Base-by-base conservation (phyloP, 139 green algal genomes). In the Chlamydomonas urium region DNA sequence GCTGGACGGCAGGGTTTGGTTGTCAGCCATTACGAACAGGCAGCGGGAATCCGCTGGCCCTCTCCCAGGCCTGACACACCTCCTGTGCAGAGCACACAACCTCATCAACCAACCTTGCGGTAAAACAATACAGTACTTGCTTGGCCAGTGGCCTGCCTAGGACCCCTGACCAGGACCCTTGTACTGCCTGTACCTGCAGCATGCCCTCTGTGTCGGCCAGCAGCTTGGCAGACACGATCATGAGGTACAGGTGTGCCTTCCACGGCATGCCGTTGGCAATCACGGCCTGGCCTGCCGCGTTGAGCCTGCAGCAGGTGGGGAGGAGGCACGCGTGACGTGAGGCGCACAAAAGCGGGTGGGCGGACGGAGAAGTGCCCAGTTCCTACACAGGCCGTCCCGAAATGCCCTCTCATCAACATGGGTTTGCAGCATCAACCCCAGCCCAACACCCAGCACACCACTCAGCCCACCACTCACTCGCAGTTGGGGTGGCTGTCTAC, bases 211-310 rank as follows among this genome's bases (percentile, higher is more conserved):
- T 81, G 72, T 84, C 82, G 56, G 82, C 77, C 33, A 87, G 71
- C 73, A 87, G 82, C 78, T 87, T 87, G n/a, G 82, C 82, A 1
- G 45, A 77, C 2, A 82, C 72, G 5, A 87, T 38, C 65, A 87
- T 79, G 42, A 87, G 73, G 57, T 84, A 74, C 47, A 84, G 66
- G 73, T 87, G 82, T 32, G 66, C 61, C 38, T 73, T 74, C 82
- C 82, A 87, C 2, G 76, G 37, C 70, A 87, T 59, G 45, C 78
- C 78, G n/a, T 76, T 79, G 47, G 69, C 66, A 3, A 86, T 76
- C 8, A 86, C 24, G 0, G 70, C 50, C 38, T 82, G 72, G 17
- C 80, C 80, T 58, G 50, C 38, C 38, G 36, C 28, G 19, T 60
- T 66, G 35, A 56, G 63, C 36, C 36, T 67, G 38, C 59, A 67